Base-by-base conservation (phyloP, 2,329 filamentous ascomycete species). In the Pseudohalonectria lignicola region DNA sequence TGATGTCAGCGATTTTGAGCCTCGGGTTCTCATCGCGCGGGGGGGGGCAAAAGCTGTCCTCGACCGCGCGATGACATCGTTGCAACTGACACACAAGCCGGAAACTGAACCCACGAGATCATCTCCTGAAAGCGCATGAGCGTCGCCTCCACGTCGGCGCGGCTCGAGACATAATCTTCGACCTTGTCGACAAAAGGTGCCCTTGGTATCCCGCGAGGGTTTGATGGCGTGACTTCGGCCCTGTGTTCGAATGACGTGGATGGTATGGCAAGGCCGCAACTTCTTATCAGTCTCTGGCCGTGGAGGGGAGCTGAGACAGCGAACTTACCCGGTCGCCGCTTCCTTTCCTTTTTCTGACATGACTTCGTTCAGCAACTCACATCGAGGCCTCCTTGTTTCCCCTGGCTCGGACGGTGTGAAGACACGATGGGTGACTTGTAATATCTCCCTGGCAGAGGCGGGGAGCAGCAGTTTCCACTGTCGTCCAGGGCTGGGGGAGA, bases 111-210 rank as follows among this genome's bases (percentile, higher is more conserved):
- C 60, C 71, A 92, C 84, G 84, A 86, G 48, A 93, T 93, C 85
- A 93, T 92, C 67, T 93, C 86, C 56, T 90, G 85, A 58, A 93
- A 93, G 58, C 74, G 86, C 54, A 82, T 79, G 53, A 93, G 67
- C 13, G 84, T 88, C 33, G 72, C 68, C 56, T 93, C 86, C 49
- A 92, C 86, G 53, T 93, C 83, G 28, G 76, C 76, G 39, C 84
- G 75, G 31, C 82, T 77, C 32, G 82, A 69, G 41, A 92, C 81
- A 67, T 90, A 93, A 63, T 93, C 85, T 59, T 93, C 86, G 45
- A 92, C 84, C 50, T 81, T 84, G 61, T 92, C 84, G 54, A 92
- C 83, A 57, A 92, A 92, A 5, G 85, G 85, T 46, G 86, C 86
- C 53, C 75, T 76, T 18, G 86, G 86, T 43, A 93, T 93, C 43